phyloP scores from a whole-genome alignment of 345 rosid species.

The Salix koriyanagi region DNA sequence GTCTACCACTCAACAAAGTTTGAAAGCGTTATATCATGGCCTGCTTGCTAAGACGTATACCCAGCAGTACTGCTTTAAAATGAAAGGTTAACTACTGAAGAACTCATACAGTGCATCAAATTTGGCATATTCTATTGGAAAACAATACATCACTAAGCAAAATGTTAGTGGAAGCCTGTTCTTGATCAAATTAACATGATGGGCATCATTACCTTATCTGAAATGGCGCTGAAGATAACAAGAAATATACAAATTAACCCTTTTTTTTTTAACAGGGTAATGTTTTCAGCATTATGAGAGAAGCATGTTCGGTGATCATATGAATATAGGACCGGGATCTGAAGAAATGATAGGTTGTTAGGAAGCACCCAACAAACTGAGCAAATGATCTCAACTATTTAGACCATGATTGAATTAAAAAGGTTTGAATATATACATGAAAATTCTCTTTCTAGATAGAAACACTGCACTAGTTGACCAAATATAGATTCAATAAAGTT shows the following conservation, averaged over 20 bases:
- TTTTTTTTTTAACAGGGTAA: too few species aligned
- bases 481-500: too few species aligned
- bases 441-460: neutral
- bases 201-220: neutral
- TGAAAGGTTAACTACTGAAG: neutral
- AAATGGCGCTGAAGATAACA: neutral
- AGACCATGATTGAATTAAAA: neutral
- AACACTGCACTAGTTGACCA: neutral
- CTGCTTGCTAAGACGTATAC: neutral
- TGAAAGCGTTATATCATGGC: neutral
- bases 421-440: neutral
- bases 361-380: neutral
- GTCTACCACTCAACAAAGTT: constrained; percentile 3
- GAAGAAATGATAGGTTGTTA: neutral
- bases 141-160: neutral
- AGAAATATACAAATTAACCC: neutral
- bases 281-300: neutral
- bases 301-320: neutral
- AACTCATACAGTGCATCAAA: neutral
- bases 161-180: neutral
- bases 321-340: neutral
- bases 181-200: neutral
- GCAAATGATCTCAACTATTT: neutral
- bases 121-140: neutral
- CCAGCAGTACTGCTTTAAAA: neutral